Percentiles rank a stretch among this genome's conserved stretches.
Conservation (phyloP, 1,139 yeast species). For the Pichia sp. region DNA sequence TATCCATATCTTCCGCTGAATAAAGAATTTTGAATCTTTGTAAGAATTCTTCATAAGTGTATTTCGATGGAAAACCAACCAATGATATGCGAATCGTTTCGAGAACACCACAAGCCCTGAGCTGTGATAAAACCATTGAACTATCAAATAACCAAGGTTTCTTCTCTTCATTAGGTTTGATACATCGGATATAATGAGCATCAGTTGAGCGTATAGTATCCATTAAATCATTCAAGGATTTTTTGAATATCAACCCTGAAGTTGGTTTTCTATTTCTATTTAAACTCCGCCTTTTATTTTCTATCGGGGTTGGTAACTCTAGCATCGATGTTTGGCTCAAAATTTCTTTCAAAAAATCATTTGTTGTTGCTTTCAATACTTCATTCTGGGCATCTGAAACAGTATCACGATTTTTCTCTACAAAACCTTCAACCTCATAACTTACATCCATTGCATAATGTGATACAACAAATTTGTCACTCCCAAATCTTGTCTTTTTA, state of each 20-base stretch:
- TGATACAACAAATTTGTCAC: constrained; percentile 79
- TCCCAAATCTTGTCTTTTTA: constrained; percentile 92
- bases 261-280: constrained; percentile 75
- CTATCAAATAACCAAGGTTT: constrained; percentile 95
- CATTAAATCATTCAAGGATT: constrained; percentile 89
- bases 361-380: constrained; percentile 63
- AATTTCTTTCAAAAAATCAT: constrained; percentile 55
- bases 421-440: constrained; percentile 88
- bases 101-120: constrained; percentile 96
- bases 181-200: constrained; percentile 95
- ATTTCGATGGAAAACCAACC: constrained; percentile 95
- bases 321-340: constrained; percentile 27
- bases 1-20: constrained; percentile 54
- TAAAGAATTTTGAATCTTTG: constrained; percentile 78
- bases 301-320: no score
- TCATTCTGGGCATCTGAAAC: constrained; percentile 93
- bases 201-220: constrained; percentile 84
- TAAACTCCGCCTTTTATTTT: constrained; percentile 31
- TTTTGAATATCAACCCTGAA: constrained; percentile 86
- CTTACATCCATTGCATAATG: constrained; percentile 94
- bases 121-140: constrained; percentile 87
- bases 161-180: constrained; percentile 90
- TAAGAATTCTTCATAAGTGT: constrained; percentile 92
- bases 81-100: constrained; percentile 95
- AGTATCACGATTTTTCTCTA: constrained; percentile 94